Base-by-base conservation (phyloP, 805 yeast species). In the Maudiozyma pseudohumilis region DNA sequence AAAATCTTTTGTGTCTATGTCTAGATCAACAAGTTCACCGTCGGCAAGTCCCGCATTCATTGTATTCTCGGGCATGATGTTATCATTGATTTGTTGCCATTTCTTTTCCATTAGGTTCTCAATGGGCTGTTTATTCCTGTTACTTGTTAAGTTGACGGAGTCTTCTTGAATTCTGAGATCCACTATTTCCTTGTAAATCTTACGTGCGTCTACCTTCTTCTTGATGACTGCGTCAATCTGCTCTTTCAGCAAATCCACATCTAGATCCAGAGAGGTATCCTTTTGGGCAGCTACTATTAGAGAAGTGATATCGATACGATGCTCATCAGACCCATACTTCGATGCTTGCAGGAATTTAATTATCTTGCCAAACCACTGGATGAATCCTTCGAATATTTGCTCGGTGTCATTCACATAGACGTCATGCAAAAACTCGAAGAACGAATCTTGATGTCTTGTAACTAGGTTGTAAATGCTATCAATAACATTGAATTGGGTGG, bases 371-470 rank as follows among this genome's bases (percentile, higher is more conserved):
- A 85, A 66, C 96, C 96, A 89, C 5, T 59, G 58, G 32, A 85
- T 69, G 36, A 92, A 61, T 4, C 77, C 76, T 35, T 77, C 75
- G 60, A 89, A 89, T 5, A 89, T 61, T 4, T 77, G 73, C 23
- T 73, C 72, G 26, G 75, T 66, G 52, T 89, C 97, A 45, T 82
- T 75, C n/a, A 69, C 43, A 56, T 88, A 87, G n/a, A 87, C 73
- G 37, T 81, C 77, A 52, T 85, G 89, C 40, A 89, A 68, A 52
- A 89, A 92, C 37, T 64, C 64, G 65, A 84, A 84, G 34, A 84
- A 68, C 10, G 78, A 68, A 40, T 74, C 76, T 46, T 84, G 83
- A 56, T 88, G 94, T 21, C 74, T 72, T 30, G 77, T 76, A 29
- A 86, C 70, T 15, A 89, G 61, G 9, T 65, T 65, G 53, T 81